Conservation (phyloP, 1,139 yeast species). For the Meyerozyma guilliermondii region DNA sequence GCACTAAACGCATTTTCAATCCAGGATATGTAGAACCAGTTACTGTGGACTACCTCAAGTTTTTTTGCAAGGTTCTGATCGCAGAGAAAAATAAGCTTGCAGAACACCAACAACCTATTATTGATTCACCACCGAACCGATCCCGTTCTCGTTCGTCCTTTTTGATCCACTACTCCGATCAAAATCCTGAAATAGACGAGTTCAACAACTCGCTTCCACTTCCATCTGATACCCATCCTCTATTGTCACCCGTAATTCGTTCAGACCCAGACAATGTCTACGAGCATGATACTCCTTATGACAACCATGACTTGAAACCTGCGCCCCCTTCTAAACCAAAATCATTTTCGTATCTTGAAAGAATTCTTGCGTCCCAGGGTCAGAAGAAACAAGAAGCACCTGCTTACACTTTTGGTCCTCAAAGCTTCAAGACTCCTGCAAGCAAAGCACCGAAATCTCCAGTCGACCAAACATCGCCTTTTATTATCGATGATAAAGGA, state of each 20-base stretch:
- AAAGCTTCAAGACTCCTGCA: background rate
- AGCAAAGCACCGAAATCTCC: conserved; percentile 5
- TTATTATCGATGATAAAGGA: background rate
- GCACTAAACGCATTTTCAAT: conserved; percentile 14
- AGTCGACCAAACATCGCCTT: background rate
- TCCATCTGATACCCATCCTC: conserved; percentile 13
- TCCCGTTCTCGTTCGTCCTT: too few species aligned
- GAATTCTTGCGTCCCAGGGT: conserved; percentile 21
- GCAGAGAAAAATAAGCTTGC: conserved; percentile 12
- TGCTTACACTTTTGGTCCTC: background rate
- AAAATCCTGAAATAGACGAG: conserved; percentile 7
- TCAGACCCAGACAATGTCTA: conserved; percentile 3
- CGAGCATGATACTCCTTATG: background rate
- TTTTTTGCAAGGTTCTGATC: conserved; percentile 29
- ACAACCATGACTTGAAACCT: background rate
- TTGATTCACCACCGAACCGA: too few species aligned
- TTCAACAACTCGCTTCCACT: conserved; percentile 24
- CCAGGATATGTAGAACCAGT: conserved; percentile 35
- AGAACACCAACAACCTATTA: too few species aligned
- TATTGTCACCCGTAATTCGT: conserved; percentile 9
- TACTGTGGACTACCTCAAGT: conserved; percentile 33
- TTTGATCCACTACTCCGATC: background rate
- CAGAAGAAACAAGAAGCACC: conserved; percentile 2
- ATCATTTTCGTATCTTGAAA: conserved; percentile 24
- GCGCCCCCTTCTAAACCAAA: conserved; percentile 4